Conservation (phyloP, 768 basidiomycete species). For the Nevesoporus exiguus region DNA sequence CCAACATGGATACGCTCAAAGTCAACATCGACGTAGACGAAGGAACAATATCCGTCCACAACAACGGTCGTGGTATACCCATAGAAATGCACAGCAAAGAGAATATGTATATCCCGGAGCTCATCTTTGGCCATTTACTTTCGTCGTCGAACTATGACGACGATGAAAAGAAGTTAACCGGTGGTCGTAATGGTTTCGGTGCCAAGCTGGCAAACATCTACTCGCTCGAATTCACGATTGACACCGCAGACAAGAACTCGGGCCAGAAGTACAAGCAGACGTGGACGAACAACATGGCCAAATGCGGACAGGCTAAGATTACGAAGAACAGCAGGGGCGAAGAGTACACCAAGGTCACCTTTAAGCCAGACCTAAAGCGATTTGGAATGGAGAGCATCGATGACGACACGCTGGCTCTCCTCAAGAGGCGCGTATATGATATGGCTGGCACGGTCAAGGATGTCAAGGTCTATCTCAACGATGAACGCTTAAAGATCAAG, state of each 20-base stretch:
- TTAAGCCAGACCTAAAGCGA: constrained; percentile 85
- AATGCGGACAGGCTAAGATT: constrained; percentile 86
- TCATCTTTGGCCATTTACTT: constrained; percentile 94
- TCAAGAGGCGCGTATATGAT: constrained; percentile 94
- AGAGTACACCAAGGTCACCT: constrained; percentile 90
- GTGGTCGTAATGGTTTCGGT: constrained; percentile 97
- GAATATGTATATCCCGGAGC: constrained; percentile 92
- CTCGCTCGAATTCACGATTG: constrained; percentile 92
- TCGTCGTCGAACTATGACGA: constrained; percentile 98
- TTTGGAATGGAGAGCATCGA: constrained; percentile 94
- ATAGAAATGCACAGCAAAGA: constrained; percentile 93
- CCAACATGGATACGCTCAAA: constrained; percentile 88
- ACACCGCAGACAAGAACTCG: constrained; percentile 87
- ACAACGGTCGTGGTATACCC: constrained; percentile 95
- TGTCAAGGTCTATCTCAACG: constrained; percentile 91
- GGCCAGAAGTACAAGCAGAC: constrained; percentile 92
- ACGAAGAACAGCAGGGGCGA: constrained; percentile 85
- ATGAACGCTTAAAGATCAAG: constrained; percentile 87
- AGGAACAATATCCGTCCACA: constrained; percentile 86
- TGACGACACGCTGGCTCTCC: constrained; percentile 82
- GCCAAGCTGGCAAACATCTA: constrained; percentile 99
- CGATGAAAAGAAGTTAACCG: constrained; percentile 96
- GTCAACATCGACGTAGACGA: constrained; percentile 82
- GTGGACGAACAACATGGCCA: constrained; percentile 91
- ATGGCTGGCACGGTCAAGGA: constrained; percentile 94